These are phyloP conservation scores for Mrakia blollopis DNA, from an alignment of 768 basidiomycete species.

Conservation along the genomic window DNA sequence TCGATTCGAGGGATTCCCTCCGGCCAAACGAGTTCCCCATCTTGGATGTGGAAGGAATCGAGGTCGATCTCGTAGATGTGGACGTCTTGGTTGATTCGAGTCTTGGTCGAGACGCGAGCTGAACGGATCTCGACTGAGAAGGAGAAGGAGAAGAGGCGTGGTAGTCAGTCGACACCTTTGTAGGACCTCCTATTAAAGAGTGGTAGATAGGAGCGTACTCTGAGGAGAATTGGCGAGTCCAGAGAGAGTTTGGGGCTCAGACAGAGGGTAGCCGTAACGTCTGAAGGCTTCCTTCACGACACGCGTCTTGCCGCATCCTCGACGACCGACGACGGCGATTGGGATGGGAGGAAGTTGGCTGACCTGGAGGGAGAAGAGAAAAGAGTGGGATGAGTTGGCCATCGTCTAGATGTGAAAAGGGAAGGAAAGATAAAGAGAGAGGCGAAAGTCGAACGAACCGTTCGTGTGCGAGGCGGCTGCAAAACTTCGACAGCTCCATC, in stretches of 20 bases:
- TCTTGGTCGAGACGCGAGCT: conserved; percentile 5
- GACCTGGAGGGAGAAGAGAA: background rate
- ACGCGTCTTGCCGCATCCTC: conserved; percentile 10
- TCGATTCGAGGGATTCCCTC: conserved; percentile 13
- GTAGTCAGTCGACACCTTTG: background rate
- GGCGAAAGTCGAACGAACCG: background rate
- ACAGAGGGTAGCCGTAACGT: conserved; percentile 3
- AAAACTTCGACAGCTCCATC: background rate
- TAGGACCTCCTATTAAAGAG: no score
- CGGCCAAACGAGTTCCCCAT: conserved; percentile 3
- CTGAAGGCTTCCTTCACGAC: conserved; percentile 10
- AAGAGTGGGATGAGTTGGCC: background rate
- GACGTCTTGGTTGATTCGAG: conserved; percentile 13
- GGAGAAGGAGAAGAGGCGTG: no score
- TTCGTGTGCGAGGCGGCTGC: background rate
- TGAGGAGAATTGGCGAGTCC: background rate
- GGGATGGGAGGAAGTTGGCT: background rate
- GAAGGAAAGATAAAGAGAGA: background rate
- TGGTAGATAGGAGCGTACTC: background rate
- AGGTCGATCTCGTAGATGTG: conserved; percentile 18
- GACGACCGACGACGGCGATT: conserved; percentile 7
- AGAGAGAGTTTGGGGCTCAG: background rate
- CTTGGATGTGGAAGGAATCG: background rate
- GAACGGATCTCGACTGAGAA: conserved; percentile 19
- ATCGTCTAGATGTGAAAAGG: background rate